Evolutionary conservation across 176 grass and related monocot species (phyloP).

Genomic region (Bothriochloa decipiens): DNA sequence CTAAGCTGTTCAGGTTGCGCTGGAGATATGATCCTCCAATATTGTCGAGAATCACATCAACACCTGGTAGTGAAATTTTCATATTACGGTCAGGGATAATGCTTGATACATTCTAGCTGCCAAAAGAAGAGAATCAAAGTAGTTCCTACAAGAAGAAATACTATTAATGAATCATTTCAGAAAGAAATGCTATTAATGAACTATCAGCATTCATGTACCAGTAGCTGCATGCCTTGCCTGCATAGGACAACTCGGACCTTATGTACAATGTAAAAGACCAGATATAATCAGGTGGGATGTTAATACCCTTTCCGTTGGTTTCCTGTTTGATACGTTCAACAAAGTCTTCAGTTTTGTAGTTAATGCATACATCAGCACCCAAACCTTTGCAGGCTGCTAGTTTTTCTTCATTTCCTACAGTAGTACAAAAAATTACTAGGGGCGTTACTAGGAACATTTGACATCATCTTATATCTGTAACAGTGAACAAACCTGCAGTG

Average conservation of each 20-base stretch:
- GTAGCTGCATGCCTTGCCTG: not conserved
- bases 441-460: not conserved
- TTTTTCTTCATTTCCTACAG: slow-evolving; percentile 75
- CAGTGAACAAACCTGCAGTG: slow-evolving; percentile 63
- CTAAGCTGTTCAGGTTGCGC: slow-evolving; percentile 71
- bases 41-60: slow-evolving; percentile 89
- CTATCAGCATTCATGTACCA: not conserved
- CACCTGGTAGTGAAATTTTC: slow-evolving; percentile 43
- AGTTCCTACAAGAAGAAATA: slow-evolving; percentile 7
- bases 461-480: not conserved
- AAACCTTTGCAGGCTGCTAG: slow-evolving; percentile 74
- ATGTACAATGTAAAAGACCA: not conserved
- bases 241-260: not conserved
- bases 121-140: not conserved
- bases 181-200: not conserved
- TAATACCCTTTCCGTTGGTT: slow-evolving; percentile 74
- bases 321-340: slow-evolving; percentile 74
- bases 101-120: not conserved
- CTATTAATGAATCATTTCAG: not conserved
- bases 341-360: slow-evolving; percentile 92
- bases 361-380: slow-evolving; percentile 85
- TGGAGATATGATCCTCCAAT: slow-evolving; percentile 69
- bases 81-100: not conserved
- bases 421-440: slow-evolving; percentile 6
- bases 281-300: not conserved